These are phyloP conservation scores for Nidularia pulvinata DNA, from an alignment of 768 basidiomycete genomes.

Conservation along the genomic window DNA sequence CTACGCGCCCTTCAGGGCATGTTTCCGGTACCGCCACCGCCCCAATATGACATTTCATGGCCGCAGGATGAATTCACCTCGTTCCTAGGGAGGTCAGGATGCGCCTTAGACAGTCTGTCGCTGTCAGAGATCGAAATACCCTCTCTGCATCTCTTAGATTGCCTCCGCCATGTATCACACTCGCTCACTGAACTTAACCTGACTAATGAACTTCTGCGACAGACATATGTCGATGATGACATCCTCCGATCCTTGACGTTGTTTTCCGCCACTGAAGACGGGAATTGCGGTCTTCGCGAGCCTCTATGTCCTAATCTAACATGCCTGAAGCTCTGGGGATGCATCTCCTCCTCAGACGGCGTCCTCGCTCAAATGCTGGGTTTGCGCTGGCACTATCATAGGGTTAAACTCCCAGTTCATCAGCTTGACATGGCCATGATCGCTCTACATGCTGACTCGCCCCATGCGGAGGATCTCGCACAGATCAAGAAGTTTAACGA, in stretches of 20 bases:
- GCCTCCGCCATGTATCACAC: slow-evolving; percentile 7
- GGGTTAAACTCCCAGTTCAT: slow-evolving; percentile 5
- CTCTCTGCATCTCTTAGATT: slow-evolving; percentile 7
- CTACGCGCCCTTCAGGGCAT: slow-evolving; percentile 9
- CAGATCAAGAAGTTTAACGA: slow-evolving; percentile 8
- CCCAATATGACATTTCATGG: slow-evolving; percentile 9
- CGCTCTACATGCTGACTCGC: slow-evolving; percentile 11
- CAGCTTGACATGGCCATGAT: slow-evolving; percentile 11
- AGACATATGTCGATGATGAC: slow-evolving; percentile 12
- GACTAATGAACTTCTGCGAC: slow-evolving; percentile 7
- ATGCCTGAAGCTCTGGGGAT: slow-evolving; percentile 19
- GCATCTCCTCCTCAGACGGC: slow-evolving; percentile 18
- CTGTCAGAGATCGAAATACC: slow-evolving; percentile 12
- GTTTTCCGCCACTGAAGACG: neutral
- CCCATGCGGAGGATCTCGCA: slow-evolving; percentile 4
- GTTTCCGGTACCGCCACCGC: slow-evolving; percentile 5
- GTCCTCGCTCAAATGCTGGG: slow-evolving; percentile 24
- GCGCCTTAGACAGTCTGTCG: slow-evolving; percentile 8
- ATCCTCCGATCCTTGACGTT: slow-evolving; percentile 11
- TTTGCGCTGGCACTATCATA: slow-evolving; percentile 15
- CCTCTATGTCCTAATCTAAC: slow-evolving; percentile 15
- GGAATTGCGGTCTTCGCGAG: neutral
- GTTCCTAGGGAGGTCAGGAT: slow-evolving; percentile 17
- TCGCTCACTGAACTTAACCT: slow-evolving; percentile 12
- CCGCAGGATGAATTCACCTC: slow-evolving; percentile 17